Base-by-base conservation (phyloP, 2,329 filamentous ascomycete genomes). In the Myriosclerotinia scirpicola region DNA sequence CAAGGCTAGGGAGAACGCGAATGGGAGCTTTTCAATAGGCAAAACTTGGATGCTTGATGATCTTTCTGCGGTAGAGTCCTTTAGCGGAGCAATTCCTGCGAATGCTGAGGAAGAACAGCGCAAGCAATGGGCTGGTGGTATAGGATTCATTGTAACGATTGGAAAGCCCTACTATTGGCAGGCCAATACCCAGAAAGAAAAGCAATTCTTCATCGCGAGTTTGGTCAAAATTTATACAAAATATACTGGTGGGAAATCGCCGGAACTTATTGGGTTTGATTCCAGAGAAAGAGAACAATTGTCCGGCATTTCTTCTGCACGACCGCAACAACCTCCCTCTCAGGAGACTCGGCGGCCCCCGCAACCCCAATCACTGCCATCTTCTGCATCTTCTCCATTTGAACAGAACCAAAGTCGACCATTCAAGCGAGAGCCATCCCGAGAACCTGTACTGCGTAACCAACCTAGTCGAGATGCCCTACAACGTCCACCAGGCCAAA, bases 41-140 rank as follows among this genome's bases (percentile, higher is more conserved):
- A 99, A 99, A 81, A 97, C 95, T 4, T 99, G 95, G 95, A 91
- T 93, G 77, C 85, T 99, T 72, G 94, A 98, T 78, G 95, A 99
- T 76, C 81, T 99, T 59, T 85, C 86, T 5, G 84, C 85, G 55
- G 91, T 99, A 71, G 90, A 96, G 77, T 95, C 92, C 36, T 98
- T 89, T 75, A 89, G 87, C 8, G 84, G 88, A 54, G 78, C 86
- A 79, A 82, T 77, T 75, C 85, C 82, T 75, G 82, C 78, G 72
- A 89, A 70, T 76, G 85, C 80, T 71, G 85, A 83, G 78, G 90
- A 84, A 79, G 81, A 84, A 65, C 83, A 87, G 71, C 80, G 84
- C 54, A 86, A 87, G 72, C 79, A 90, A 76, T 96, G 91, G 91
- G 94, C 92, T 30, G 89, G 90, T 63, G 89, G 89, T 67, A 87